Conservation (phyloP, 139 green algal species). For the Chlamydomonas urium region DNA sequence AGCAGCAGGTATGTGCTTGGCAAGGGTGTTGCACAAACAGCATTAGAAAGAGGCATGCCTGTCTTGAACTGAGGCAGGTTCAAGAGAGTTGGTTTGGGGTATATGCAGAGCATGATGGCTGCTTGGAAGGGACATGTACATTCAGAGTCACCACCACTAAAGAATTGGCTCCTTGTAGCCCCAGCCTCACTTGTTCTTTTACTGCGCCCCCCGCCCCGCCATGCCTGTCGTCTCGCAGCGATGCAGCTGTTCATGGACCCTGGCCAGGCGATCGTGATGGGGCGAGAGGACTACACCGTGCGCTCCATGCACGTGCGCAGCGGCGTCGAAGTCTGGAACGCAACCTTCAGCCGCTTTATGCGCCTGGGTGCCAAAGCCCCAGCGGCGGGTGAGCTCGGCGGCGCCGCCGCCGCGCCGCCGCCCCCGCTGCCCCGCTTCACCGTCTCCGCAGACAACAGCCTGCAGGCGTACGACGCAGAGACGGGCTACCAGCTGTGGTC, state of each 20-base stretch:
- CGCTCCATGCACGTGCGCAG: constrained; percentile 52
- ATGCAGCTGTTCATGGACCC: constrained; percentile 23
- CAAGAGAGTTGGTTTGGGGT: too few species aligned
- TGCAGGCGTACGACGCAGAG: constrained; percentile 50
- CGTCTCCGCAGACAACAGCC: constrained; percentile 43
- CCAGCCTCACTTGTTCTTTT: neutral
- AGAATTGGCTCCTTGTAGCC: too few species aligned
- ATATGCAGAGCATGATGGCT: too few species aligned
- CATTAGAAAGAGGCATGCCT: too few species aligned
- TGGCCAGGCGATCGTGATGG: constrained; percentile 52
- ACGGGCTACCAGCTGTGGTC: constrained; percentile 47
- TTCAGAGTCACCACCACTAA: too few species aligned
- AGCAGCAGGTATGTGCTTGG: constrained; percentile 13
- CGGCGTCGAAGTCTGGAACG: constrained; percentile 53
- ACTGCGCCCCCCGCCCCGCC: neutral
- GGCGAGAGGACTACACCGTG: constrained; percentile 69
- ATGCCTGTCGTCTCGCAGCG: constrained; percentile 3
- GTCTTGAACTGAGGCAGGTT: too few species aligned
- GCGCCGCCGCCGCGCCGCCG: neutral
- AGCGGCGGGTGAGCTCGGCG: neutral
- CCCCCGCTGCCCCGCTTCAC: constrained; percentile 26
- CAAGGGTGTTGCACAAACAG: too few species aligned
- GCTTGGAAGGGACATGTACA: too few species aligned
- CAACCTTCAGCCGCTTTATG: constrained; percentile 45
- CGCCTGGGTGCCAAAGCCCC: constrained; percentile 2